A percentile compares a stretch with the other conserved stretches of the same genome.
phyloP scores from a whole-genome alignment of 148 eudicot species.

The Spergularia marina region DNA sequence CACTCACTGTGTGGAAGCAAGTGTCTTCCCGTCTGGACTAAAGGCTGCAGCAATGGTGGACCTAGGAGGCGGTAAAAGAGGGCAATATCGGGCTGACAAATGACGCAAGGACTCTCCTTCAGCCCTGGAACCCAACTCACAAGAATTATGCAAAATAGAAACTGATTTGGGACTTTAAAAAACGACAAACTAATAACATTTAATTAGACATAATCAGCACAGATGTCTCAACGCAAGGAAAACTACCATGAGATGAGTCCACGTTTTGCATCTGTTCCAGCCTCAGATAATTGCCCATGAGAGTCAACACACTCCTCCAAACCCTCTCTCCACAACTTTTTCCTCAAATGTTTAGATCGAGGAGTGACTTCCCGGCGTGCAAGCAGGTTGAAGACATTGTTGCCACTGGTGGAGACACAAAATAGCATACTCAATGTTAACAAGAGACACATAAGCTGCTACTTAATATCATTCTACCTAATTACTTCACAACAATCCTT shows the following conservation, averaged over 20 bases:
- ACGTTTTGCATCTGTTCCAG: constrained; percentile 61
- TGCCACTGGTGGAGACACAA: constrained; percentile 32
- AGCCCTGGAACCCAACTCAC: constrained; percentile 48
- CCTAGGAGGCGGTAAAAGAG: constrained; percentile 85
- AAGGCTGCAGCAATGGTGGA: constrained; percentile 97
- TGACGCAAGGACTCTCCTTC: constrained; percentile 81
- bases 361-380: constrained; percentile 82
- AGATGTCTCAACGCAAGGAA: not conserved
- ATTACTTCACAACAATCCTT: not conserved
- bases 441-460: not conserved
- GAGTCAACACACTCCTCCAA: constrained; percentile 35
- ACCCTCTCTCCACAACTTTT: constrained; percentile 51
- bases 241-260: constrained; percentile 80
- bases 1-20: constrained; percentile 93
- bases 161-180: not conserved
- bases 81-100: constrained; percentile 88
- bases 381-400: constrained; percentile 63
- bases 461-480: not conserved
- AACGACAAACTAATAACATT: not conserved
- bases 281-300: constrained; percentile 34
- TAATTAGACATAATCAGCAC: not conserved
- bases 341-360: constrained; percentile 48
- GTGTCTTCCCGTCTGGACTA: constrained; percentile 86
- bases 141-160: constrained; percentile 1
- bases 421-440: constrained; percentile 13